Evolutionary conservation across 2,329 filamentous ascomycete genomes (phyloP).

Genomic region (Sclerotiophoma versabilis): DNA sequence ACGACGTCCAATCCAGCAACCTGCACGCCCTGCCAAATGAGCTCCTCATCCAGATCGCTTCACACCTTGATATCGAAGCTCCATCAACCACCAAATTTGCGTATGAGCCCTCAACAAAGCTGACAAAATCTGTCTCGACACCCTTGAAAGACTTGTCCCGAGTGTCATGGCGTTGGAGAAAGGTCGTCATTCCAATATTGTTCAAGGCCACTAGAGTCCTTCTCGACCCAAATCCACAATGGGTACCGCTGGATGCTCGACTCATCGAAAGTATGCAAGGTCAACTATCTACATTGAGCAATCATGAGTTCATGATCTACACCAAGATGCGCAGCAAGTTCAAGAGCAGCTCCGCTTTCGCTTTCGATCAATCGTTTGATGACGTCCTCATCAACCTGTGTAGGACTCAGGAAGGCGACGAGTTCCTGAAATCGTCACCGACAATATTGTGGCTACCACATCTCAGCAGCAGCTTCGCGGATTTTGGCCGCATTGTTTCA

Average conservation of each 20-base stretch:
- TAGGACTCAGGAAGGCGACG: slow-evolving; percentile 40
- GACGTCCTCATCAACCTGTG: slow-evolving; percentile 44
- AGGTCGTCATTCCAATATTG: slow-evolving; percentile 41
- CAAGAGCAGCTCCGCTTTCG: slow-evolving; percentile 39
- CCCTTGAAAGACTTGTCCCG: slow-evolving; percentile 43
- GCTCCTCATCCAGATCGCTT: slow-evolving; percentile 44
- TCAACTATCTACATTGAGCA: slow-evolving; percentile 38
- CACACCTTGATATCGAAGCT: slow-evolving; percentile 38
- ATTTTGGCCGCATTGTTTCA: slow-evolving; percentile 29
- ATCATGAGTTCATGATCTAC: slow-evolving; percentile 45
- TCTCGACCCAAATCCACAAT: slow-evolving; percentile 40
- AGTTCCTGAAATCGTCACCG: slow-evolving; percentile 34
- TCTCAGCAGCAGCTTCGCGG: slow-evolving; percentile 31
- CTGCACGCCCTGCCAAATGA: slow-evolving; percentile 47
- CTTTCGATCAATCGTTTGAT: slow-evolving; percentile 41
- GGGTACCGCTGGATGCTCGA: slow-evolving; percentile 44
- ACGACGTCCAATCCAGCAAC: not conserved
- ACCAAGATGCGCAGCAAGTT: slow-evolving; percentile 43
- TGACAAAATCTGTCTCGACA: slow-evolving; percentile 31
- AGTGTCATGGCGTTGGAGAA: slow-evolving; percentile 44
- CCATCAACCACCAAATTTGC: slow-evolving; percentile 44
- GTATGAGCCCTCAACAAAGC: slow-evolving; percentile 38
- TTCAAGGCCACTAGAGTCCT: slow-evolving; percentile 40
- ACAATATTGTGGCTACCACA: slow-evolving; percentile 43
- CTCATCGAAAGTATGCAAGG: slow-evolving; percentile 45